Percentiles rank a stretch among this genome's conserved stretches.
phyloP scores from a whole-genome alignment of 257 asterid species.

The Fraxinus cuspidata region DNA sequence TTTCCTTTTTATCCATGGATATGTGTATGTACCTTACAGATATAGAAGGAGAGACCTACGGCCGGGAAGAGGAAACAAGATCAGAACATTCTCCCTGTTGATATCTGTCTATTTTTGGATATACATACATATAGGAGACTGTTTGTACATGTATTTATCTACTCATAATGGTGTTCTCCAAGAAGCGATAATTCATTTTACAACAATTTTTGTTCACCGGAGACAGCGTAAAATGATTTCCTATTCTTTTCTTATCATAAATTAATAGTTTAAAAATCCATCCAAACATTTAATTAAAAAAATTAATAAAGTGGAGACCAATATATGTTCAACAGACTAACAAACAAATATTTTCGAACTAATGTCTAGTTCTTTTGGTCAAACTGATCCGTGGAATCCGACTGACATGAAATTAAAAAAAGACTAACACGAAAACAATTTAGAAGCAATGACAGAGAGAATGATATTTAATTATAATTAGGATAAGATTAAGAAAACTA shows the following conservation, averaged over 20 bases:
- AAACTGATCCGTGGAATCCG: neutral
- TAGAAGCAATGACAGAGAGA: neutral
- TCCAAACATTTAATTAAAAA: neutral
- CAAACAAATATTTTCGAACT: neutral
- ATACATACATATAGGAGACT: constrained; percentile 31
- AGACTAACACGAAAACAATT: neutral
- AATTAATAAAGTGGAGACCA: neutral
- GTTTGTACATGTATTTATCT: constrained; percentile 18
- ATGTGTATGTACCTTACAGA: neutral
- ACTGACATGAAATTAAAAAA: neutral
- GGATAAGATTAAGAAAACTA: constrained; percentile 2
- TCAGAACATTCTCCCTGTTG: constrained; percentile 48
- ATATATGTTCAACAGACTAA: no score
- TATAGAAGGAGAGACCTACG: constrained; percentile 8
- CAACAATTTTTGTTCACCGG: no score
- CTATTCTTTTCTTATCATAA: no score
- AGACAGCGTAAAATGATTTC: no score
- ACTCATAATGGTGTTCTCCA: constrained; percentile 12
- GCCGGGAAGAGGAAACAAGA: constrained; percentile 38
- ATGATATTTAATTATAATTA: neutral
- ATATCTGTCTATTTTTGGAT: constrained; percentile 38
- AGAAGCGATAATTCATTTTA: neutral
- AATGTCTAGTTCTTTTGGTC: neutral
- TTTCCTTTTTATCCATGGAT: constrained; percentile 7
- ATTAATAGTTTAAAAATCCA: neutral